These are phyloP conservation scores for Rhizopogon roseolus DNA, from an alignment of 768 basidiomycete species.

Conservation along the genomic window DNA sequence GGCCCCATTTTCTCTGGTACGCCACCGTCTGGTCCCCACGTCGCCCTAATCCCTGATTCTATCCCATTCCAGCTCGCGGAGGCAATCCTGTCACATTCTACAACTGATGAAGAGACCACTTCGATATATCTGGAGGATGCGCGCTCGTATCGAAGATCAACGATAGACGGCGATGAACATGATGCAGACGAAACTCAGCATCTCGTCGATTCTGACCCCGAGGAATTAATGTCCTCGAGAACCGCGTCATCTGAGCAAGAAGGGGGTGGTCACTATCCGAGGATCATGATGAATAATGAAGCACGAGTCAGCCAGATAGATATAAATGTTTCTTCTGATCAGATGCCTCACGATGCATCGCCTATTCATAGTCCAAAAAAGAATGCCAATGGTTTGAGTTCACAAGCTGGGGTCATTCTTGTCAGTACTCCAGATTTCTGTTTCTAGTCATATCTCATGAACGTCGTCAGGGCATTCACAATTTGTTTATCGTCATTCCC, in stretches of 20 bases:
- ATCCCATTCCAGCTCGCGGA: slow-evolving; percentile 61
- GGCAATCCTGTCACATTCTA: slow-evolving; percentile 71
- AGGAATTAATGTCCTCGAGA: slow-evolving; percentile 12
- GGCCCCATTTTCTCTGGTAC: slow-evolving; percentile 87
- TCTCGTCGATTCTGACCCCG: slow-evolving; percentile 16
- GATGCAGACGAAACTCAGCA: slow-evolving; percentile 22
- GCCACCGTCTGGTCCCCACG: slow-evolving; percentile 16
- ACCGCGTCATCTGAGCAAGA: slow-evolving; percentile 7
- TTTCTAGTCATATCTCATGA: neutral
- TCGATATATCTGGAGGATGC: slow-evolving; percentile 29
- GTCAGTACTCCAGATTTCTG: slow-evolving; percentile 36
- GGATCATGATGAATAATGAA: slow-evolving; percentile 36
- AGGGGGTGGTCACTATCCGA: slow-evolving; percentile 10
- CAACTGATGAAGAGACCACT: slow-evolving; percentile 19
- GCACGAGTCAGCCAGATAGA: slow-evolving; percentile 48
- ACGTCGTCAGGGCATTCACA: slow-evolving; percentile 78
- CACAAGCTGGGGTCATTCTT: slow-evolving; percentile 86
- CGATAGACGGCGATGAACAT: slow-evolving; percentile 12
- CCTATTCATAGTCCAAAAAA: neutral
- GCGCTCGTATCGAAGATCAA: slow-evolving; percentile 13
- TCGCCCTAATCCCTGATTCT: slow-evolving; percentile 15
- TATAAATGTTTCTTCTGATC: slow-evolving; percentile 20
- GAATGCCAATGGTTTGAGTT: slow-evolving; percentile 43
- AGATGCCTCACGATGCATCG: slow-evolving; percentile 6
- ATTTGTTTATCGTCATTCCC: slow-evolving; percentile 89